Evolutionary conservation across 2,329 filamentous ascomycete genomes (phyloP).

Genomic region (Xylaria sp.): DNA sequence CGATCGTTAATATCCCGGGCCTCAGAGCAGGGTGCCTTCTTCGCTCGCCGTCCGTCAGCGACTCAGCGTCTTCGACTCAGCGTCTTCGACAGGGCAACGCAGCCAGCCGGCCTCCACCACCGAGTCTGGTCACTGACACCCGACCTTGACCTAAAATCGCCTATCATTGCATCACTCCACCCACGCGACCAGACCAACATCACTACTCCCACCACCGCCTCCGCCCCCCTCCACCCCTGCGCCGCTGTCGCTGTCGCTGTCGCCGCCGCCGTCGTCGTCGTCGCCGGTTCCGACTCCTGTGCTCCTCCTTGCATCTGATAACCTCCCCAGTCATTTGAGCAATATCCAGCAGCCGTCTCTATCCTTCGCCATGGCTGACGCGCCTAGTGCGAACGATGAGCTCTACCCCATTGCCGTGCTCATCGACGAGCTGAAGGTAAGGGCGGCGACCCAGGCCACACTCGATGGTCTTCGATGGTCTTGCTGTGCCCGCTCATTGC

Average conservation of each 20-base stretch:
- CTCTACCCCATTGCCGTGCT: constrained; percentile 99
- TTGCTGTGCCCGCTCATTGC: constrained; percentile 12
- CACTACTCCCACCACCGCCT: constrained; percentile 17
- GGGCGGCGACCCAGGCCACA: constrained; percentile 34
- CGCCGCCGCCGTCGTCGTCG: neutral
- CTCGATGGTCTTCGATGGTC: constrained; percentile 19
- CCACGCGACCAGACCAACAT: constrained; percentile 39
- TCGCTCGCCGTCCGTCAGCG: constrained; percentile 6
- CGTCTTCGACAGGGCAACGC: neutral
- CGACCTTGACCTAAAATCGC: constrained; percentile 24
- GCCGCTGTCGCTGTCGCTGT: neutral
- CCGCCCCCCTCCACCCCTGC: constrained; percentile 23
- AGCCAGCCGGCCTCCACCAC: neutral
- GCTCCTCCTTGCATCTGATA: constrained; percentile 6
- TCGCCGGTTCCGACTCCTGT: constrained; percentile 14
- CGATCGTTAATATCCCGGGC: constrained; percentile 13
- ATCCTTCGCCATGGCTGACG: constrained; percentile 78
- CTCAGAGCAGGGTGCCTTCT: constrained; percentile 6
- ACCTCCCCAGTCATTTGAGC: constrained; percentile 4
- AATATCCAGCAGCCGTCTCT: constrained; percentile 2
- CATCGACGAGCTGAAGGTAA: constrained; percentile 98
- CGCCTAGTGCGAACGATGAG: constrained; percentile 91
- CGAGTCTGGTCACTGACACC: constrained; percentile 12
- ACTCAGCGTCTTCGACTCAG: neutral
- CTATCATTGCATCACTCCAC: constrained; percentile 43